Evolutionary conservation across 2,329 filamentous ascomycete species (phyloP).

Genomic region (Uncinocarpus reesii): DNA sequence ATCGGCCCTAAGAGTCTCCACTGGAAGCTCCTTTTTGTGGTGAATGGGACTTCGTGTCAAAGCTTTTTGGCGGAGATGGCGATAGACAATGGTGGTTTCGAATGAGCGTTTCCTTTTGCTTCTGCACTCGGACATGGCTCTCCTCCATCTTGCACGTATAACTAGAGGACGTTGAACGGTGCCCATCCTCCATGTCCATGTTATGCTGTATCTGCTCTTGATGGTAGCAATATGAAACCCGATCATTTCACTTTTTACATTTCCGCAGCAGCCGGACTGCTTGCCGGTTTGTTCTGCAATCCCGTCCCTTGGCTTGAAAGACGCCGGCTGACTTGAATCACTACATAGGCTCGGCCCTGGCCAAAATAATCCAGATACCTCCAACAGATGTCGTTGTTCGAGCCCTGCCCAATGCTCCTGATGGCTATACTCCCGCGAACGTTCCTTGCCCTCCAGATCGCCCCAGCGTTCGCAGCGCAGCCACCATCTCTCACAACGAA

Average conservation of each 20-base stretch:
- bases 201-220: neutral
- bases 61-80: no score
- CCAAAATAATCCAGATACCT: neutral
- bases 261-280: slow-evolving; percentile 7
- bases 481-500: slow-evolving; percentile 57
- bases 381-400: slow-evolving; percentile 19
- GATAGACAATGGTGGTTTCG: no score
- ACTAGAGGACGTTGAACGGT: no score
- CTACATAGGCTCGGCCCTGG: neutral
- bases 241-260: neutral
- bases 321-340: neutral
- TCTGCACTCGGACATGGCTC: no score
- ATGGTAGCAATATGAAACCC: slow-evolving; percentile 12
- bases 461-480: slow-evolving; percentile 58
- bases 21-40: no score
- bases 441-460: slow-evolving; percentile 60
- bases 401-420: slow-evolving; percentile 46
- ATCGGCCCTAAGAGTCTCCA: no score
- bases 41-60: no score
- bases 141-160: no score
- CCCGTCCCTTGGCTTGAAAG: neutral
- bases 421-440: slow-evolving; percentile 60
- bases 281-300: slow-evolving; percentile 4
- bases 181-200: no score
- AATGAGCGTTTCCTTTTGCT: no score